Base-by-base conservation (phyloP, 164 flowering plant species). In the Umbellularia californica region DNA sequence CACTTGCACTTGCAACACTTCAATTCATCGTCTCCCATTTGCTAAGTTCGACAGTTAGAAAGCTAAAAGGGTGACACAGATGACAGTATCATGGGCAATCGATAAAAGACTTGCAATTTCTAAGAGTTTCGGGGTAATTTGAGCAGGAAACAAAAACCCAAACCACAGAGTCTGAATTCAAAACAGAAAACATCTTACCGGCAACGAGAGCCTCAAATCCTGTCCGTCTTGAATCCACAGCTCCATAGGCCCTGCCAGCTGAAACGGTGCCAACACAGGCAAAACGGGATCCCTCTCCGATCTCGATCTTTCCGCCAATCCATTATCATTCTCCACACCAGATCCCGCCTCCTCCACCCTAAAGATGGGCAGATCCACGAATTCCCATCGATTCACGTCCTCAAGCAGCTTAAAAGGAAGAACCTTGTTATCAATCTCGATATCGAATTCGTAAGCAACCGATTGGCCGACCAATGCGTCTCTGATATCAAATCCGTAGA, bases 161-260 rank as follows among this genome's bases (percentile, higher is more conserved):
- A 30, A 30, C 35, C 35, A 0, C 35, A 30, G 35, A 30, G 4
- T 4, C 35, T 30, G 35, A 30, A 41, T 41, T 3, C 47, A 41
- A 41, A 5, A 41, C 47, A 51, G 68, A 50, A 74, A 50, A 14
- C 55, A 65, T 77, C 90, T 81, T 65, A 92, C 98, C 35, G 98
- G 98, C 73, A 95, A 76, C 0, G 97, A 90, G 65, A 96, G 74
- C 74, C 98, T 79, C 92, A 96, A 86, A 68, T 89, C 87, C 51
- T 93, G 84, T 50, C 90, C 98, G 76, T 96, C 98, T 81, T 92
- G 97, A 83, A 96, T 90, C 98, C 98, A 96, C 1, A 96, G 81
- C 85, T 96, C 98, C 97, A 96, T 91, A 2, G 97, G 98, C 27
- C 99, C 97, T 3, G 95, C 97, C 76, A 96, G 81, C 80, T 96